phyloP scores from a whole-genome alignment of 306 rosid genomes.

The Malus domestica region ASM211411v1 NC_041796.1:3132001-3132500 shows the following conservation, averaged over 20 bases:
- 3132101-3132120: conserved; percentile 57
- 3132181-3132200: not conserved
- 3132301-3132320: no score
- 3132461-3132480: conserved; percentile 51
- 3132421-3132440: conserved; percentile 59
- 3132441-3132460: conserved; percentile 39
- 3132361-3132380: conserved; percentile 47
- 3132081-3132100: conserved; percentile 84
- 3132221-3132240: no score
- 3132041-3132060: conserved; percentile 63
- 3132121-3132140: conserved; percentile 1
- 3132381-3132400: conserved; percentile 90
- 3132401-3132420: conserved; percentile 68
- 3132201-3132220: no score
- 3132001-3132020: conserved; percentile 62
- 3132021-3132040: conserved; percentile 67
- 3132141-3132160: not conserved
- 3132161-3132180: not conserved
- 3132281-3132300: no score
- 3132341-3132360: conserved; percentile 60
- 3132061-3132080: conserved; percentile 92
- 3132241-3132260: no score
- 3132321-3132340: conserved; percentile 41
- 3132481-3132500: conserved; percentile 66
- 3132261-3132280: no score